phyloP scores from a whole-genome alignment of 257 asterid genomes.

The Gentiana macrophylla region DNA sequence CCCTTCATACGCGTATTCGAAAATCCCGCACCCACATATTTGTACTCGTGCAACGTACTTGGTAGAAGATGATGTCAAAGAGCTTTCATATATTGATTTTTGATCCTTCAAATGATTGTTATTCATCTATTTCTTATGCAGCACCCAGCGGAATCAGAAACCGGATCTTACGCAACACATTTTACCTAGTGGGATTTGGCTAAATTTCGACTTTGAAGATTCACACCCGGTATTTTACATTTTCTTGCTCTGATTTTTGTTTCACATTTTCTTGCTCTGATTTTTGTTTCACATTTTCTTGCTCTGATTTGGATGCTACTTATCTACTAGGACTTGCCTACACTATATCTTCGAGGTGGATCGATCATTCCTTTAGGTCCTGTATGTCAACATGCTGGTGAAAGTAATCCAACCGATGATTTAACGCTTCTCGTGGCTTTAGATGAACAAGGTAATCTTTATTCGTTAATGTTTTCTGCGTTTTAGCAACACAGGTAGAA shows the following conservation, averaged over 20 bases:
- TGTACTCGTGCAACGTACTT: too few species aligned
- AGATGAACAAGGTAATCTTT: constrained; percentile 58
- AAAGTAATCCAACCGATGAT: constrained; percentile 64
- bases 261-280: not conserved
- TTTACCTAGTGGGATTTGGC: constrained; percentile 83
- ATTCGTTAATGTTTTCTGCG: not conserved
- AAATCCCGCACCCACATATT: too few species aligned
- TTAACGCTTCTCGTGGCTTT: constrained; percentile 66
- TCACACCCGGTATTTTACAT: constrained; percentile 57
- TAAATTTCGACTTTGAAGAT: constrained; percentile 82
- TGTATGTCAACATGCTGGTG: constrained; percentile 63
- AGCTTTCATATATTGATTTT: too few species aligned
- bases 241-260: not conserved
- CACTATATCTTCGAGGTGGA: constrained; percentile 79
- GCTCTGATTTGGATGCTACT: constrained; percentile 3
- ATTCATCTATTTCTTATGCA: constrained; percentile 24
- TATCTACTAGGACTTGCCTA: constrained; percentile 70
- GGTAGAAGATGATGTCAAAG: too few species aligned
- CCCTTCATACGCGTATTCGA: too few species aligned
- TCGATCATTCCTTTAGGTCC: constrained; percentile 69
- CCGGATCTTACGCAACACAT: constrained; percentile 41
- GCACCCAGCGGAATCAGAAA: constrained; percentile 50
- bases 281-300: constrained; percentile 1
- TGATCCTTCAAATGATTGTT: too few species aligned
- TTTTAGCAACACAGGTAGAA: too few species aligned